phyloP scores from a whole-genome alignment of 2,329 filamentous ascomycete species.

The Podosphaera fusca region DNA sequence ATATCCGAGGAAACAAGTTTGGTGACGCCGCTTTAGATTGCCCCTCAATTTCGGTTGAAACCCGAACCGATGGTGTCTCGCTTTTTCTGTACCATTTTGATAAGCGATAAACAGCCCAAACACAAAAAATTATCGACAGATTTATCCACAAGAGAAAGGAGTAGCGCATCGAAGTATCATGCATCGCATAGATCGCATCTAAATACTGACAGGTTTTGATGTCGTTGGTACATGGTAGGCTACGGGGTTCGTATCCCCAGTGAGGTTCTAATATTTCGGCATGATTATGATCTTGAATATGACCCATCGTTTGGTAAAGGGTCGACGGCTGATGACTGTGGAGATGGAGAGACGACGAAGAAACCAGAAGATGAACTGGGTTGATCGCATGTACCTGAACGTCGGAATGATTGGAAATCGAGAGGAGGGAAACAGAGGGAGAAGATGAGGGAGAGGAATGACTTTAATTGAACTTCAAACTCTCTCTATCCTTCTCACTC shows the following conservation, averaged over 20 bases:
- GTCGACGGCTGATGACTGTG: too few species aligned
- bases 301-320: background rate
- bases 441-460: too few species aligned
- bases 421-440: too few species aligned
- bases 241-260: background rate
- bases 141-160: constrained; percentile 32
- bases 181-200: constrained; percentile 28
- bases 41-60: constrained; percentile 1
- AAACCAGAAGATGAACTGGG: too few species aligned
- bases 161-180: constrained; percentile 31
- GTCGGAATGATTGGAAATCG: too few species aligned
- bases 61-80: constrained; percentile 10
- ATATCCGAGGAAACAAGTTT: constrained; percentile 2
- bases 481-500: too few species aligned
- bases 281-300: background rate
- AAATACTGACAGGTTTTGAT: constrained; percentile 33
- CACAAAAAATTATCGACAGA: constrained; percentile 19
- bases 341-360: too few species aligned
- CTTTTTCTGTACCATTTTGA: constrained; percentile 19
- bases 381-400: too few species aligned
- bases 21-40: constrained; percentile 4
- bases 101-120: constrained; percentile 16
- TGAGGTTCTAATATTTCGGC: background rate
- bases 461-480: too few species aligned
- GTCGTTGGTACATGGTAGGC: constrained; percentile 26